phyloP scores from a whole-genome alignment of 2,329 filamentous ascomycete genomes.

The Eutypella sp. region DNA sequence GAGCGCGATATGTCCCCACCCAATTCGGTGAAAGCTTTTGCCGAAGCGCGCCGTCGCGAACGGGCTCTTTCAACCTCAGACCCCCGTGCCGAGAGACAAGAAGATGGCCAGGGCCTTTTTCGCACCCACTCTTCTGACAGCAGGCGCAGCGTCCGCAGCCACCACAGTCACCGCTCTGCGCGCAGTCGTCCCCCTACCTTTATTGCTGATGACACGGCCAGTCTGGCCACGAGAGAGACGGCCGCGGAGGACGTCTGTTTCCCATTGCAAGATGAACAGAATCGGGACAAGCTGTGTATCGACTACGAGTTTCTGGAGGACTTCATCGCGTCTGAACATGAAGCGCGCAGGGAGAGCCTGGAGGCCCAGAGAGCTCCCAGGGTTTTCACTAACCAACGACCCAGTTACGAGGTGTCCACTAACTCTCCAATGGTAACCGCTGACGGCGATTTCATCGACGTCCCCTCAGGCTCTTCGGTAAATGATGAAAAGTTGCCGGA shows the following conservation, averaged over 20 bases:
- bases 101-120: slow-evolving; percentile 55
- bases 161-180: slow-evolving; percentile 34
- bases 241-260: slow-evolving; percentile 89
- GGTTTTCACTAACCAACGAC: slow-evolving; percentile 59
- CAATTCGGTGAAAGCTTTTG: slow-evolving; percentile 97
- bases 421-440: slow-evolving; percentile 36
- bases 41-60: slow-evolving; percentile 79
- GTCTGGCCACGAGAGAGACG: slow-evolving; percentile 60
- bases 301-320: slow-evolving; percentile 94
- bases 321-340: slow-evolving; percentile 66
- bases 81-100: slow-evolving; percentile 28
- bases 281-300: slow-evolving; percentile 71
- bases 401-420: slow-evolving; percentile 19
- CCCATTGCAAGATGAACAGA: slow-evolving; percentile 63
- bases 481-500: slow-evolving; percentile 41
- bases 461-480: slow-evolving; percentile 42
- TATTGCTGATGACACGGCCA: slow-evolving; percentile 55
- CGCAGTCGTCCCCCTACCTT: slow-evolving; percentile 51
- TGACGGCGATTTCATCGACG: slow-evolving; percentile 54
- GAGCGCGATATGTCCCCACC: slow-evolving; percentile 77
- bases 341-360: slow-evolving; percentile 44
- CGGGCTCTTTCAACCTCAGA: slow-evolving; percentile 61
- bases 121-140: slow-evolving; percentile 68
- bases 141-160: slow-evolving; percentile 57
- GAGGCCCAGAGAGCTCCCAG: slow-evolving; percentile 42